A percentile compares a stretch with the other conserved stretches of the same genome.
These are phyloP conservation scores for Dactylellina cionopaga DNA, from an alignment of 2,329 filamentous ascomycete species.

Conservation along the genomic window DNA sequence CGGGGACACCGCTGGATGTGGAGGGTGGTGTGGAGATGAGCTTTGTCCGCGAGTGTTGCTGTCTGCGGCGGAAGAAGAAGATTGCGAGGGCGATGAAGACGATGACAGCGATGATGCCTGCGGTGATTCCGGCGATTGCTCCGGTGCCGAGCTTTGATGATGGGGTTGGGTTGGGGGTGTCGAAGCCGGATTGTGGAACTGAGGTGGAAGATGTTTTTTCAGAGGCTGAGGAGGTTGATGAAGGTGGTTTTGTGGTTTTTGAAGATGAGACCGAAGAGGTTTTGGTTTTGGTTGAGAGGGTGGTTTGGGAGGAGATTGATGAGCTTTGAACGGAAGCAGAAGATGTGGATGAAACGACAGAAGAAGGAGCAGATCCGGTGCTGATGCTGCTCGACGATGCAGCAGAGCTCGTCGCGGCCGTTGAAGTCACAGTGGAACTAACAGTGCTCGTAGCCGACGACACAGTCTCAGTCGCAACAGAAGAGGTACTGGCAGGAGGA, in stretches of 20 bases:
- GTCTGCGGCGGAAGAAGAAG: slow-evolving; percentile 42
- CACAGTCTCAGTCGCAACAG: slow-evolving; percentile 7
- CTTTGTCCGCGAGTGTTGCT: slow-evolving; percentile 21
- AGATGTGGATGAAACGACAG: slow-evolving; percentile 1
- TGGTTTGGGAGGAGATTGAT: slow-evolving; percentile 6
- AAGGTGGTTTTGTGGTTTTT: not conserved
- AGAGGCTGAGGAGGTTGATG: slow-evolving; percentile 3
- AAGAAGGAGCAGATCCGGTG: not conserved
- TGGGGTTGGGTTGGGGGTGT: not conserved
- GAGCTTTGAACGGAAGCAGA: not conserved
- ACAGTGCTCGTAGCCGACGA: not conserved
- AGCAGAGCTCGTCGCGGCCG: not conserved
- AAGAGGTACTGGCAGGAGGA: not conserved
- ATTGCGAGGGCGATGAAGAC: slow-evolving; percentile 26
- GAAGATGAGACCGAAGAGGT: slow-evolving; percentile 6
- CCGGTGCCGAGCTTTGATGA: not conserved
- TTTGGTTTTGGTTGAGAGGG: slow-evolving; percentile 17
- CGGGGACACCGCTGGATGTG: slow-evolving; percentile 10
- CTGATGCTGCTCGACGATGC: not conserved
- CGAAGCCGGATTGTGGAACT: not conserved
- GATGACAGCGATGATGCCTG: slow-evolving; percentile 22
- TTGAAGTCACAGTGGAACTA: not conserved
- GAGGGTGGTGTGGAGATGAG: too few species aligned
- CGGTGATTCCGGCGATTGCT: slow-evolving; percentile 39
- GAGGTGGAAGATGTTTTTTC: slow-evolving; percentile 8